Evolutionary conservation across 2,329 filamentous ascomycete species (phyloP), one percentile per base, ranked within the genome.

Genomic region (Diaporthe aspalathi): DNA sequence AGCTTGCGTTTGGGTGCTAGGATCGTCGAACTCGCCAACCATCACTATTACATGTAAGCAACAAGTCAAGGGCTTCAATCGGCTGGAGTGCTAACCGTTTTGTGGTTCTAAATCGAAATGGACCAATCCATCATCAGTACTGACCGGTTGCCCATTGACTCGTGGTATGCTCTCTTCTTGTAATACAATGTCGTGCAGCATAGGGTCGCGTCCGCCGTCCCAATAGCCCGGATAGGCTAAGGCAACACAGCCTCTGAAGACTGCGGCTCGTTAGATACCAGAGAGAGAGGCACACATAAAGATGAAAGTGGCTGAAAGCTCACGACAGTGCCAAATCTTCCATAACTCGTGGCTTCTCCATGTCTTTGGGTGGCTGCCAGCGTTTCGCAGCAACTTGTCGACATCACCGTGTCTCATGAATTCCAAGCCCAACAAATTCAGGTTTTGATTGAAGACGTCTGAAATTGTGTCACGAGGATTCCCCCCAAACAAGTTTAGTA

Each of bases 331-430:
- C 17, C 53, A 70, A 20, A 66, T 52, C 14, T 27, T 20, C 68
- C 57, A 70, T 14, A 70, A 17, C 17, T 70, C 57, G 9, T 47
- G 49, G n/a, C 27, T 62, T 32, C n/a, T 65, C 17, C 50, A 49
- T 20, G 27, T 35, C 35, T 35, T 40, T 9, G 29, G 22, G 32
- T 35, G 57, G 43, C 16, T n/a, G 49, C 47, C 57, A 1, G 40
- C 38, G 7, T 38, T 66, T 32, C 22, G 22, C 1, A 66, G n/a
- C 6, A 66, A n/a, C 5, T 35, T 35, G 43, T 35, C 8, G 3
- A 70, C 47, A 65, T 70, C 68, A 7, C 68, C 68, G 11, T 70
- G 22, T 8, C 38, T 70, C 68, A 70, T 70, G 12, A 63, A 65
- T 22, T 70, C 68, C 35, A 70, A 20, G 24, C 56, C 68, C 22